Evolutionary conservation across 345 rosid species (phyloP).

Genomic region (Gossypium raimondii): DNA sequence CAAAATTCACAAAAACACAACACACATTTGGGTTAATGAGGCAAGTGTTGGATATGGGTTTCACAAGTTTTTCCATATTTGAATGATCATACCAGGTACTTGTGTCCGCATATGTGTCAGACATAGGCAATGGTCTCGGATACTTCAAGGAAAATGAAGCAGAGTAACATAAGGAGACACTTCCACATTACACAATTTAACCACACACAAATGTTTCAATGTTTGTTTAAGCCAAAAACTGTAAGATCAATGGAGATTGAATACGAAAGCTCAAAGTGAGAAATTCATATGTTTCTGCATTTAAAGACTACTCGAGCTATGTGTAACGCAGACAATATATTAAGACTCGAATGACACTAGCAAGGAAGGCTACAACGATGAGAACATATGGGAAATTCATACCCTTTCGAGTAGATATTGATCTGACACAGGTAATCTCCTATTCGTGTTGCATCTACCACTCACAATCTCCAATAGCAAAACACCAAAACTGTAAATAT

Average conservation of each 20-base stretch:
- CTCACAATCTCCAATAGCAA: conserved; percentile 59
- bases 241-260: background rate
- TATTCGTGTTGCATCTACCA: conserved; percentile 57
- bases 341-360: background rate
- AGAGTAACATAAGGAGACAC: background rate
- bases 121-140: background rate
- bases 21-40: background rate
- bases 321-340: background rate
- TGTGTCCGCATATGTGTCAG: background rate
- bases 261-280: background rate
- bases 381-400: conserved; percentile 16
- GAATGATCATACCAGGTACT: background rate
- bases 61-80: background rate
- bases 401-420: conserved; percentile 69
- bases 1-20: background rate
- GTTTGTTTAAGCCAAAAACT: background rate
- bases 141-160: background rate
- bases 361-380: background rate
- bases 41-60: background rate
- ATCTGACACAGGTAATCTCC: conserved; percentile 34
- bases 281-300: background rate
- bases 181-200: background rate
- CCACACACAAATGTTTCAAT: background rate
- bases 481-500: conserved; percentile 71
- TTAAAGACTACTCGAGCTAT: background rate